phyloP scores from a whole-genome alignment of 2,329 filamentous ascomycete species.

The Celoporthe dispersa region DNA sequence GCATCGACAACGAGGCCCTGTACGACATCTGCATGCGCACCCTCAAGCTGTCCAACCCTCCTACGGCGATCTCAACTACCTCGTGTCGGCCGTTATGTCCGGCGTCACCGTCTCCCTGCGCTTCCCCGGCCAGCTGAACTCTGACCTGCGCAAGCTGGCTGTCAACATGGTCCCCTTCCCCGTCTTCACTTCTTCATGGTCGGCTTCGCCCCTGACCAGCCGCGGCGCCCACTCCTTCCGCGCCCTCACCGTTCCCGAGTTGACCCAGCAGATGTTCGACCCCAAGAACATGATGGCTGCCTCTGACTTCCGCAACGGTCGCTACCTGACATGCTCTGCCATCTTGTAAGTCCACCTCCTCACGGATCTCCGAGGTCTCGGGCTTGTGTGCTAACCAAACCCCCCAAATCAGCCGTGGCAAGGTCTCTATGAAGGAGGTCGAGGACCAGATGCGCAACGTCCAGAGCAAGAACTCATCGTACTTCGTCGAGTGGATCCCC shows the following conservation, averaged over 20 bases:
- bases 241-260: constrained; percentile 93
- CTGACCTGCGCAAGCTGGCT: constrained; percentile 97
- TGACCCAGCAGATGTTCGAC: constrained; percentile 99
- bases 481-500: constrained; percentile 99
- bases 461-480: constrained; percentile 99
- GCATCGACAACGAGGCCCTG: constrained; percentile 99
- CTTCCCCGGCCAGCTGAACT: constrained; percentile 99
- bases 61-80: constrained; percentile 98
- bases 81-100: constrained; percentile 99
- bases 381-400: background rate
- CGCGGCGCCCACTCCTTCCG: constrained; percentile 88
- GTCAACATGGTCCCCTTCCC: constrained; percentile 99
- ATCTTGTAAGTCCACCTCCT: constrained; percentile 88
- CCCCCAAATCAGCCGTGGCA: constrained; percentile 73
- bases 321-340: constrained; percentile 98
- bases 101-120: constrained; percentile 98
- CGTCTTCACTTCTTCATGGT: constrained; percentile 99
- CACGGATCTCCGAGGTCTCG: too few relatives aligned
- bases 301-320: constrained; percentile 99
- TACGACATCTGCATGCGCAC: constrained; percentile 99
- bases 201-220: constrained; percentile 97
- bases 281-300: constrained; percentile 99
- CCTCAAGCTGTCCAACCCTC: constrained; percentile 97
- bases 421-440: constrained; percentile 99
- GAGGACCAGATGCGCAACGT: constrained; percentile 99